phyloP scores from a whole-genome alignment of 2,329 filamentous ascomycete genomes.

The Venturia effusa region DNA sequence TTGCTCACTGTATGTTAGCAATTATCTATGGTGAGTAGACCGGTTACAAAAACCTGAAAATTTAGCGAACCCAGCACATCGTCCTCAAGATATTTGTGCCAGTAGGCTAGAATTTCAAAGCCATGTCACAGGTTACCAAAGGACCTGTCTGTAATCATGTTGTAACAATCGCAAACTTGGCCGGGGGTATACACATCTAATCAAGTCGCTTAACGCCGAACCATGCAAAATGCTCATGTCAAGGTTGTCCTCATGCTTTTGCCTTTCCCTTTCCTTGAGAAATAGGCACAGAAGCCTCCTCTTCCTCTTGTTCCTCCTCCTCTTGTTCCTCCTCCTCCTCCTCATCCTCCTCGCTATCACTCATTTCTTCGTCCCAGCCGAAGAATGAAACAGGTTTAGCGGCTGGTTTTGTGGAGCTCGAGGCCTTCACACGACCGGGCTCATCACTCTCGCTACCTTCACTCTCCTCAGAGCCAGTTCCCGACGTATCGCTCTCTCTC shows the following conservation, averaged over 20 bases:
- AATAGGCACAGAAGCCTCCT: constrained; percentile 6
- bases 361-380: constrained; percentile 64
- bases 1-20: too few species aligned
- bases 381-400: constrained; percentile 45
- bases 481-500: constrained; percentile 26
- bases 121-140: neutral
- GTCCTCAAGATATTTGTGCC: too few species aligned
- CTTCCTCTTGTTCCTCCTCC: constrained; percentile 11
- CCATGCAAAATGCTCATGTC: neutral
- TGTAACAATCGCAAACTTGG: neutral
- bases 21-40: too few species aligned
- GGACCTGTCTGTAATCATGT: neutral
- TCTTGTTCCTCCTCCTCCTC: constrained; percentile 17
- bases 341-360: constrained; percentile 36
- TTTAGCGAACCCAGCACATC: too few species aligned
- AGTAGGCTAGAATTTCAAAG: too few species aligned
- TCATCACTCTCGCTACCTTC: constrained; percentile 13
- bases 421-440: constrained; percentile 12
- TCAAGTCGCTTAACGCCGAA: neutral
- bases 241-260: neutral
- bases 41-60: too few species aligned
- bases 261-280: constrained; percentile 5
- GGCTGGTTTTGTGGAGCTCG: constrained; percentile 21
- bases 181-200: neutral
- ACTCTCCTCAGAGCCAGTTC: constrained; percentile 18